Percentiles rank a stretch among this genome's conserved stretches.
Evolutionary conservation across 441 rosid species (phyloP).

Genomic region (Populus hybrid): DNA sequence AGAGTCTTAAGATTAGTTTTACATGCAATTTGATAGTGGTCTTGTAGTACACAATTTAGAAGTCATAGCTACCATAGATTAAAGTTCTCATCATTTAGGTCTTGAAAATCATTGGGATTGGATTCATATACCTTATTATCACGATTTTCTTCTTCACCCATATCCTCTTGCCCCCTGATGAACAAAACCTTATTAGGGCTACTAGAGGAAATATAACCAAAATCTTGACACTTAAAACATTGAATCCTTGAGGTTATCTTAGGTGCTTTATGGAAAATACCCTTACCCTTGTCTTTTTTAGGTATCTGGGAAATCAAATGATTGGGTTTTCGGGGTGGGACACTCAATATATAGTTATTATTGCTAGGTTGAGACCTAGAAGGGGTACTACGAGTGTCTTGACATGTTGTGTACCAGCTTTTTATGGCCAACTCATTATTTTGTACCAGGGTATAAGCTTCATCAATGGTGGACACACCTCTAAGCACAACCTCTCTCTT

Average conservation of each 20-base stretch:
- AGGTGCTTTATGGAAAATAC: background rate
- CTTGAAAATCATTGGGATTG: background rate
- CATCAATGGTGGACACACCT: background rate
- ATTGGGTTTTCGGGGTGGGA: background rate
- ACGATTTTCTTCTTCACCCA: background rate
- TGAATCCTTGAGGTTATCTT: background rate
- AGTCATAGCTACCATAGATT: no score
- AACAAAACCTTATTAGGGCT: background rate
- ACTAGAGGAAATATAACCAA: background rate
- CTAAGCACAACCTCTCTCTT: background rate
- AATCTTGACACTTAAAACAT: background rate
- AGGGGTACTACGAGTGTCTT: background rate
- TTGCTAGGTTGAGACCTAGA: accelerated
- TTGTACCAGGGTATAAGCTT: background rate
- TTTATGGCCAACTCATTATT: background rate
- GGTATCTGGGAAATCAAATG: background rate
- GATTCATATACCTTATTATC: background rate
- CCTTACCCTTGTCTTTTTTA: background rate
- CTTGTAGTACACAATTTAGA: no score
- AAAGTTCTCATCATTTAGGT: background rate
- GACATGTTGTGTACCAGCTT: accelerated
- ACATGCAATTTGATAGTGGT: no score
- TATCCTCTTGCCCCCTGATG: background rate
- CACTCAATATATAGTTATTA: background rate
- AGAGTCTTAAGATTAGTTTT: no score